Evolutionary conservation across 805 yeast genomes (phyloP).

Genomic region (Saturnispora kantuleensis): DNA sequence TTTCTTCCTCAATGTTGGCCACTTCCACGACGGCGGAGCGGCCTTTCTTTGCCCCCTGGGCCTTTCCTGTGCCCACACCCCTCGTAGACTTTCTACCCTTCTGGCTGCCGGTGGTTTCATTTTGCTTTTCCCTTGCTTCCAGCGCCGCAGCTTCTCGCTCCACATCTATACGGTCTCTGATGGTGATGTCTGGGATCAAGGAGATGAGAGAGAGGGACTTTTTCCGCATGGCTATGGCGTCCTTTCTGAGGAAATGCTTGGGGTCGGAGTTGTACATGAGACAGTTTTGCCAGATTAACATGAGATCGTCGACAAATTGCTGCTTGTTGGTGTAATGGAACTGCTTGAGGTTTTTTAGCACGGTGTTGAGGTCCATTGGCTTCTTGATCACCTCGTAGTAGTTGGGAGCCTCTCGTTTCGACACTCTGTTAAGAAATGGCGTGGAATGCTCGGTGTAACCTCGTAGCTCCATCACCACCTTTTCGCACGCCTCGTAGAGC

Average conservation of each 20-base stretch:
- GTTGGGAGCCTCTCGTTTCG: slow-evolving; percentile 96
- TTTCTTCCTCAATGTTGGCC: background rate
- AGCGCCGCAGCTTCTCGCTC: slow-evolving; percentile 50
- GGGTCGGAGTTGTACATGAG: slow-evolving; percentile 91
- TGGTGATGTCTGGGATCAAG: slow-evolving; percentile 77
- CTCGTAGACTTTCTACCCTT: slow-evolving; percentile 24
- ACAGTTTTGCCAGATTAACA: slow-evolving; percentile 94
- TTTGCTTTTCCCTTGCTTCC: slow-evolving; percentile 26
- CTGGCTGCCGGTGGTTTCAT: slow-evolving; percentile 18
- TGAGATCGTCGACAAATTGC: slow-evolving; percentile 89
- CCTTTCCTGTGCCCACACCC: slow-evolving; percentile 24
- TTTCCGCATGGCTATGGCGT: slow-evolving; percentile 94
- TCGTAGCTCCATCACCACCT: slow-evolving; percentile 81
- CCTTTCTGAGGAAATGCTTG: slow-evolving; percentile 77
- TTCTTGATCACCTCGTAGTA: slow-evolving; percentile 80
- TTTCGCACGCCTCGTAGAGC: slow-evolving; percentile 93
- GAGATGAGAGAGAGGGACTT: slow-evolving; percentile 69
- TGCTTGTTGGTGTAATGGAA: slow-evolving; percentile 76
- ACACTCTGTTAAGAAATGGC: slow-evolving; percentile 90
- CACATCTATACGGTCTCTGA: slow-evolving; percentile 62
- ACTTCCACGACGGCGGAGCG: slow-evolving; percentile 1
- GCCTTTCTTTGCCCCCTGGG: slow-evolving; percentile 29
- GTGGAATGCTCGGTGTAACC: slow-evolving; percentile 95
- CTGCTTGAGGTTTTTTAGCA: slow-evolving; percentile 75
- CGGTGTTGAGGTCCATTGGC: slow-evolving; percentile 96